phyloP scores from a whole-genome alignment of 176 grass and related monocot genomes.

The Tuctoria greenei region DNA sequence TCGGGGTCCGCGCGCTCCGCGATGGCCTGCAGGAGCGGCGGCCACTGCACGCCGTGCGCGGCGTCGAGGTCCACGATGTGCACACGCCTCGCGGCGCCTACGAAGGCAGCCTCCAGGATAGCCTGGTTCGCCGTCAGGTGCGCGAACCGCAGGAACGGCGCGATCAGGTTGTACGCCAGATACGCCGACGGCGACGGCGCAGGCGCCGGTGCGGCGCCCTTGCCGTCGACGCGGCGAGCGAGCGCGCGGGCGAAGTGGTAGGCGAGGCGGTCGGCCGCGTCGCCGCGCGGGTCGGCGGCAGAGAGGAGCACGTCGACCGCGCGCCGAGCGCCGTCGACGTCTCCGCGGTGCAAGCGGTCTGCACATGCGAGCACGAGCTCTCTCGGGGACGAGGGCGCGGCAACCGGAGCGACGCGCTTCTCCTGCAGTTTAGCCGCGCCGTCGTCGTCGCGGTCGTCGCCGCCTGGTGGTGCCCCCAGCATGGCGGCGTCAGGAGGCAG shows the following conservation, averaged over 20 bases:
- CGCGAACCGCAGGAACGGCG: slow-evolving; percentile 83
- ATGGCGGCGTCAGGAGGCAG: slow-evolving; percentile 48
- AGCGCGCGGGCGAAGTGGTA: slow-evolving; percentile 77
- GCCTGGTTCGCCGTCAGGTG: slow-evolving; percentile 97
- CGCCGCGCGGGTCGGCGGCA: slow-evolving; percentile 49
- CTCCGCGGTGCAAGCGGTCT: slow-evolving; percentile 54
- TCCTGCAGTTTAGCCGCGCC: not conserved
- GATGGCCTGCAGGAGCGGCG: slow-evolving; percentile 86
- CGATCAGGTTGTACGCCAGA: slow-evolving; percentile 89
- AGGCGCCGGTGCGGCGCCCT: not conserved
- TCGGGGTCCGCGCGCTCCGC: slow-evolving; percentile 50
- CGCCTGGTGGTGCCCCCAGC: slow-evolving; percentile 28
- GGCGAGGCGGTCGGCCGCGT: slow-evolving; percentile 66
- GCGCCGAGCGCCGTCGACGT: slow-evolving; percentile 53
- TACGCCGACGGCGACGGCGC: slow-evolving; percentile 40
- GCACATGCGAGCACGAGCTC: slow-evolving; percentile 60
- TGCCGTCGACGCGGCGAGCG: slow-evolving; percentile 35
- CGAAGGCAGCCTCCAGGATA: slow-evolving; percentile 61
- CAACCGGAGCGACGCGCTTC: not conserved
- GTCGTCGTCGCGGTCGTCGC: slow-evolving; percentile 19
- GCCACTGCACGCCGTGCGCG: slow-evolving; percentile 85
- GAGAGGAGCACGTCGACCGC: slow-evolving; percentile 32
- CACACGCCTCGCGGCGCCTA: slow-evolving; percentile 36
- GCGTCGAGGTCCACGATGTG: slow-evolving; percentile 94
- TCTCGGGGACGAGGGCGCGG: slow-evolving; percentile 23